Conservation (phyloP, 345 rosid genomes). For the Clausena lansium region DNA sequence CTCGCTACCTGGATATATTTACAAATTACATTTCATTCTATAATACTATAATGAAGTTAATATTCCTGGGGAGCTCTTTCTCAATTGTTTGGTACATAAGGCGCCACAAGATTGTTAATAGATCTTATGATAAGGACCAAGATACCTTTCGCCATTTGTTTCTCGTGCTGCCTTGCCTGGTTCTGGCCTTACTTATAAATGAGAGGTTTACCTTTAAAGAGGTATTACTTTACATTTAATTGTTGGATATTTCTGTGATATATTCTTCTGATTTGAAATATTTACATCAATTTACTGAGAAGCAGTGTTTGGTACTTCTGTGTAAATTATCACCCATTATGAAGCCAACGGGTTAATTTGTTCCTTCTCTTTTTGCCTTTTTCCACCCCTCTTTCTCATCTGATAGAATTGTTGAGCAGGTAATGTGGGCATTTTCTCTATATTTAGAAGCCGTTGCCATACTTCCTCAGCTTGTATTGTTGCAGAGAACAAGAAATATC, state of each 20-base stretch:
- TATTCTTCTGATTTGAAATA: neutral
- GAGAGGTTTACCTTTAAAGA: slow-evolving; percentile 59
- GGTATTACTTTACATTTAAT: slow-evolving; percentile 34
- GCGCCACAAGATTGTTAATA: slow-evolving; percentile 43
- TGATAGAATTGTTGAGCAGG: slow-evolving; percentile 34
- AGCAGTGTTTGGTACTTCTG: neutral
- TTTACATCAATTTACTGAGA: neutral
- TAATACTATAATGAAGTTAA: slow-evolving; percentile 55
- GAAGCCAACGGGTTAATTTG: neutral
- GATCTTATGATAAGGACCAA: slow-evolving; percentile 51
- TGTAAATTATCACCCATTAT: neutral
- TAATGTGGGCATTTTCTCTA: slow-evolving; percentile 69
- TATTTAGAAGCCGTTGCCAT: slow-evolving; percentile 80
- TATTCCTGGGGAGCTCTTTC: slow-evolving; percentile 44
- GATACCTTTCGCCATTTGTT: slow-evolving; percentile 63
- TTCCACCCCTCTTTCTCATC: neutral
- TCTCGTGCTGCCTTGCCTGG: slow-evolving; percentile 58
- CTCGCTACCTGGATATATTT: slow-evolving; percentile 78
- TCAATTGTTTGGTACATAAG: slow-evolving; percentile 52
- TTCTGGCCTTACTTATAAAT: slow-evolving; percentile 64
- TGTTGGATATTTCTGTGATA: neutral
- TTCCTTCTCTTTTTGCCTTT: neutral
- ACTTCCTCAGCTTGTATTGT: slow-evolving; percentile 72
- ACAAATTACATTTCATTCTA: slow-evolving; percentile 53
- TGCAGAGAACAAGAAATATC: slow-evolving; percentile 75